A percentile compares a stretch with the other conserved stretches of the same genome.
Conservation (phyloP, 257 asterid species). For the Handroanthus guayacan region DNA sequence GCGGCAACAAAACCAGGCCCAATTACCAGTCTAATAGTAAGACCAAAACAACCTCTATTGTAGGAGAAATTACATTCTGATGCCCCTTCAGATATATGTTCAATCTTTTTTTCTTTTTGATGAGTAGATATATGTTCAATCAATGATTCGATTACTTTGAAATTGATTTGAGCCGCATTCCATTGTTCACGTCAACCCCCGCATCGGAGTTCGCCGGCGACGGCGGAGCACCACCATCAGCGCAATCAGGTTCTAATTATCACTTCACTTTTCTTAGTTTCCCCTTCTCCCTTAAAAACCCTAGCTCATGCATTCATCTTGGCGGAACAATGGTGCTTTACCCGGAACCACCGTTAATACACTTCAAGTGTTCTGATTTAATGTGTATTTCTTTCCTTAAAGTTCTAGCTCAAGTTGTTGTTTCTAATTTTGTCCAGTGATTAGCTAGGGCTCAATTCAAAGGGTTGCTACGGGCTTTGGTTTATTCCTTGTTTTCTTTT, state of each 20-base stretch:
- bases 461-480: conserved; percentile 29
- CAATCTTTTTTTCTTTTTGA: background rate
- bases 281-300: background rate
- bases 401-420: background rate
- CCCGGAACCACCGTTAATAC: background rate
- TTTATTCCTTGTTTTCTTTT: background rate
- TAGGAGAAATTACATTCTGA: background rate
- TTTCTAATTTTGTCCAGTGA: conserved; percentile 45
- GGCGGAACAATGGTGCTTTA: background rate
- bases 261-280: background rate
- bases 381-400: background rate
- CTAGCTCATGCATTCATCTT: background rate
- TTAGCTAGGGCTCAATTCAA: conserved; percentile 24
- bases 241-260: background rate
- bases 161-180: background rate
- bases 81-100: background rate
- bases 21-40: background rate
- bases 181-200: background rate
- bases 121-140: too few species aligned
- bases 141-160: too few species aligned
- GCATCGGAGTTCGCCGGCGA: conserved; percentile 13
- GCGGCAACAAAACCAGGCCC: background rate
- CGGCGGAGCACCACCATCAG: conserved; percentile 20
- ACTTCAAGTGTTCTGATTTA: background rate
- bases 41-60: background rate